A percentile compares a stretch with the other conserved stretches of the same genome.
Conservation (phyloP, 106 monocot species). For the Platanthera zijinensis region DNA sequence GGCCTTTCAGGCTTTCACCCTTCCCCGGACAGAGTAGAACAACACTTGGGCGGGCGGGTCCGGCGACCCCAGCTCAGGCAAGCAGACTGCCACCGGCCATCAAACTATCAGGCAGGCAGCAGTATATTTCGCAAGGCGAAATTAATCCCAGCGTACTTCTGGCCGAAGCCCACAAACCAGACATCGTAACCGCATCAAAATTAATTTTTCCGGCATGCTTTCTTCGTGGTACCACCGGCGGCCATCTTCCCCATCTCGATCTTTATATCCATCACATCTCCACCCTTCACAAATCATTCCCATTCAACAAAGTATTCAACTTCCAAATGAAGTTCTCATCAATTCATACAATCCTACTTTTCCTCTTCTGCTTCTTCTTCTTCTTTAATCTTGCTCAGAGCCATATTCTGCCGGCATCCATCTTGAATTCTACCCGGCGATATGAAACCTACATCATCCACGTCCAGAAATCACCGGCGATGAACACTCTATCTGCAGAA, state of each 20-base stretch:
- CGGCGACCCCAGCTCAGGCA: too few relatives aligned
- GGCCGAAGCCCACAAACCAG: not conserved
- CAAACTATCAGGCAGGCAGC: too few relatives aligned
- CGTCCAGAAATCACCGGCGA: not conserved
- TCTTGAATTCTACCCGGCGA: not conserved
- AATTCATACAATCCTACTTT: not conserved
- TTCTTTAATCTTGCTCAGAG: not conserved
- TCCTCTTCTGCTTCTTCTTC: not conserved
- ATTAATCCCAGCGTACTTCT: too few relatives aligned
- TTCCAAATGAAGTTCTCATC: not conserved
- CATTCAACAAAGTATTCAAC: not conserved
- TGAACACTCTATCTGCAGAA: not conserved
- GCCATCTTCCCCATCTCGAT: not conserved
- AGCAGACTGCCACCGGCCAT: too few relatives aligned
- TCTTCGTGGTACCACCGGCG: not conserved
- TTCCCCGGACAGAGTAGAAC: too few relatives aligned
- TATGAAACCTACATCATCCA: conserved; percentile 21
- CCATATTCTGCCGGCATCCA: not conserved
- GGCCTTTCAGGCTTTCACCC: too few relatives aligned
- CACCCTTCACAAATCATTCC: not conserved
- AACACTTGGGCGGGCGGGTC: too few relatives aligned
- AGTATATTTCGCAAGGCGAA: too few relatives aligned
- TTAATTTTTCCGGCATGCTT: not conserved
- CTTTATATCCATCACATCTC: not conserved
- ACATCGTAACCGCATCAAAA: not conserved